Evolutionary conservation across 192 early-diverging fungal species (phyloP).

Genomic region (Podila epigama): DNA sequence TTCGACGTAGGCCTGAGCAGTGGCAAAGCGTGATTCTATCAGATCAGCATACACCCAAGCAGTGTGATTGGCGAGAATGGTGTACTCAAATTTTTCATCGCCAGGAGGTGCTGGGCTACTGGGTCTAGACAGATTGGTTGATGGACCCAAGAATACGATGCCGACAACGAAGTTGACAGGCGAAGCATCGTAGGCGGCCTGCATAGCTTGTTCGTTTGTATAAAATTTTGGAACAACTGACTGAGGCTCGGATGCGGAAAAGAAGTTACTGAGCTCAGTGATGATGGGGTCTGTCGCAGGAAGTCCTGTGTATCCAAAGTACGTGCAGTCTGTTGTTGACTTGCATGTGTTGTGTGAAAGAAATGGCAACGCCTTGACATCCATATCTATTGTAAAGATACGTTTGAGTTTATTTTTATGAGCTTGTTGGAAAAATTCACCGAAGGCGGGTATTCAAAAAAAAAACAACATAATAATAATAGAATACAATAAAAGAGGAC

Average conservation of each 20-base stretch:
- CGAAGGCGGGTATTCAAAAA: no score
- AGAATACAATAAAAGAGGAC: background rate
- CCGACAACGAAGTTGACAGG: constrained; percentile 50
- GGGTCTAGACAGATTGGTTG: constrained; percentile 19
- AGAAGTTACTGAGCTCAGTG: constrained; percentile 33
- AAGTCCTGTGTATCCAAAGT: constrained; percentile 50
- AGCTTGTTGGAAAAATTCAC: no score
- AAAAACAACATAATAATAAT: no score
- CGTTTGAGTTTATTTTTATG: no score
- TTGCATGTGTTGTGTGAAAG: constrained; percentile 40
- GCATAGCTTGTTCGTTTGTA: constrained; percentile 35
- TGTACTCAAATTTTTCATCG: constrained; percentile 22
- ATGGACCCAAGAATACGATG: constrained; percentile 32
- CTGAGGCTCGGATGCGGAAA: constrained; percentile 47
- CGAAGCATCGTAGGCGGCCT: constrained; percentile 25
- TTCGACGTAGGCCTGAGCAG: constrained; percentile 51
- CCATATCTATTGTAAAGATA: constrained; percentile 25
- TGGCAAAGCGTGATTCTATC: constrained; percentile 41
- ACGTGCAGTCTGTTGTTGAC: constrained; percentile 35
- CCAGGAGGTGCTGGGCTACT: background rate
- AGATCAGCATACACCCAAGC: constrained; percentile 13
- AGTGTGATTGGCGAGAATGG: constrained; percentile 48
- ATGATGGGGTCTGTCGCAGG: constrained; percentile 42
- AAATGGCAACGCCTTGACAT: constrained; percentile 25
- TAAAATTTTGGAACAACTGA: constrained; percentile 31